phyloP scores from a whole-genome alignment of 2,329 filamentous ascomycete species.

The Colletotrichum karsti region DNA sequence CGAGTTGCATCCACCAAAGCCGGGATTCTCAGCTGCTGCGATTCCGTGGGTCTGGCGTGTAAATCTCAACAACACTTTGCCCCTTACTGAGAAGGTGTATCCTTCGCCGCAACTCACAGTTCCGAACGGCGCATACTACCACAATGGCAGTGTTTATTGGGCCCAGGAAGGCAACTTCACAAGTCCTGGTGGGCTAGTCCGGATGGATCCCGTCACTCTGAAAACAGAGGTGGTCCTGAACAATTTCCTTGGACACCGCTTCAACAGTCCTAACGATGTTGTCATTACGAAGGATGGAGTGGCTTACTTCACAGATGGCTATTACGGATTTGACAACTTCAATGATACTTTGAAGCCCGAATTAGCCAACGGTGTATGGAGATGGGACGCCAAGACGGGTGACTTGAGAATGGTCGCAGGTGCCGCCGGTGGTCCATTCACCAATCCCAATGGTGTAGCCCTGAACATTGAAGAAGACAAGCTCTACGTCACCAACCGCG shows the following conservation, averaged over 20 bases:
- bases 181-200: slow-evolving; percentile 20
- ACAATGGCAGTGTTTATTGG: slow-evolving; percentile 30
- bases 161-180: slow-evolving; percentile 30
- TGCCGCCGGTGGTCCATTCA: slow-evolving; percentile 28
- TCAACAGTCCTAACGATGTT: slow-evolving; percentile 32
- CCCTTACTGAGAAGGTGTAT: slow-evolving; percentile 28
- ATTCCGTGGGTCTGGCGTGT: slow-evolving; percentile 29
- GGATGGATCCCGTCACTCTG: slow-evolving; percentile 23
- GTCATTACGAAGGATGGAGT: slow-evolving; percentile 26
- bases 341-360: slow-evolving; percentile 31
- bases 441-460: slow-evolving; percentile 31
- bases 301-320: slow-evolving; percentile 31
- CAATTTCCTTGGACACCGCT: slow-evolving; percentile 30
- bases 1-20: slow-evolving; percentile 26
- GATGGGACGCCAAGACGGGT: slow-evolving; percentile 26
- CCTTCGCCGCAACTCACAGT: slow-evolving; percentile 28
- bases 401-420: slow-evolving; percentile 27
- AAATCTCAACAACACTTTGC: slow-evolving; percentile 10
- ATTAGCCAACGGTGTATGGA: slow-evolving; percentile 30
- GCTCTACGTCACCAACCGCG: slow-evolving; percentile 31
- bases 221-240: slow-evolving; percentile 26
- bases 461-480: slow-evolving; percentile 25
- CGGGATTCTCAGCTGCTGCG: slow-evolving; percentile 23
- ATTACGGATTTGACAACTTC: slow-evolving; percentile 31
- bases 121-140: slow-evolving; percentile 30